Evolutionary conservation across 345 rosid genomes (phyloP).

Genomic region (Durio zibethinus): DNA sequence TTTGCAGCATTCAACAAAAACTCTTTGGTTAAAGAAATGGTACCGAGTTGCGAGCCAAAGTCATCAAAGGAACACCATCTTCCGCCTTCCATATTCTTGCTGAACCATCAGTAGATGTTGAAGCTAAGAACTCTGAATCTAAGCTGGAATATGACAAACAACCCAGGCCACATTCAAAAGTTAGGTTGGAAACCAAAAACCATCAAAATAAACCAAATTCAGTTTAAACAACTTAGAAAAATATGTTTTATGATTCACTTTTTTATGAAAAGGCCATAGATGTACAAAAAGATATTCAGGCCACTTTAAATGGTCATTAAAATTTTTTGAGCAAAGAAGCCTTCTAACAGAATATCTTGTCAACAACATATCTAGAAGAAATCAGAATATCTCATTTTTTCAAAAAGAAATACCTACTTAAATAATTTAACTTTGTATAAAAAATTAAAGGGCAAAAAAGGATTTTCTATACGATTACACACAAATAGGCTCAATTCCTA

Average conservation of each 20-base stretch:
- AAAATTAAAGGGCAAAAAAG: not conserved
- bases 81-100: constrained; percentile 93
- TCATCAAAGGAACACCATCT: constrained; percentile 66
- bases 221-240: not conserved
- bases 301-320: not conserved
- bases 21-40: constrained; percentile 5
- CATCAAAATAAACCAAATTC: not conserved
- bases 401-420: not conserved
- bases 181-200: not conserved
- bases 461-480: not conserved
- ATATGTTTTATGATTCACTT: not conserved
- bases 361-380: not conserved
- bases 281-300: not conserved
- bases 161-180: constrained; percentile 13
- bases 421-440: not conserved
- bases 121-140: constrained; percentile 86
- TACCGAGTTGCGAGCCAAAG: constrained; percentile 77
- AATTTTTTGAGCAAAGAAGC: not conserved
- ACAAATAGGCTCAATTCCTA: constrained; percentile 18
- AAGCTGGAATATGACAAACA: constrained; percentile 46
- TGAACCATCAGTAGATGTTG: constrained; percentile 86
- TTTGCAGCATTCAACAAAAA: not conserved
- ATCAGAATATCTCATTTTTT: not conserved
- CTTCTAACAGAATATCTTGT: not conserved
- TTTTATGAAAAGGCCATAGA: not conserved